A percentile compares a stretch with the other conserved stretches of the same genome.
Evolutionary conservation across 805 yeast genomes (phyloP).

Genomic region (Wickerhamomyces tratensis): DNA sequence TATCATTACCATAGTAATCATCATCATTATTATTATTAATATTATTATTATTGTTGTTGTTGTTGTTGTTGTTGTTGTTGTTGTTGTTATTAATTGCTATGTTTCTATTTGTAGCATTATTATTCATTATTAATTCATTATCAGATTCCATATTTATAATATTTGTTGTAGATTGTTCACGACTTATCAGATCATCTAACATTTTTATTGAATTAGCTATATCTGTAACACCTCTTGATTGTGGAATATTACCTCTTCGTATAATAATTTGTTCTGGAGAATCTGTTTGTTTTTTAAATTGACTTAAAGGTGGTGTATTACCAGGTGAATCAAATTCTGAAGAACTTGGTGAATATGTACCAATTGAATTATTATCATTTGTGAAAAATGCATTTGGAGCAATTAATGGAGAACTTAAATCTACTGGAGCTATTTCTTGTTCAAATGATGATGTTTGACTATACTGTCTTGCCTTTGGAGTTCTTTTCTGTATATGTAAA

Average conservation of each 20-base stretch:
- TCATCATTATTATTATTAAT: too few relatives aligned
- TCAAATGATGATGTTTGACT: constrained; percentile 12
- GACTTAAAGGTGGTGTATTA: constrained; percentile 10
- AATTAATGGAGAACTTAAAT: constrained; percentile 7
- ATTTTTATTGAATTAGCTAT: constrained; percentile 27
- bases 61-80: too few relatives aligned
- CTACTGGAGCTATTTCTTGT: constrained; percentile 2
- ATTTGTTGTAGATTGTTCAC: constrained; percentile 10
- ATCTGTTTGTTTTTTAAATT: constrained; percentile 4
- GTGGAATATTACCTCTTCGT: constrained; percentile 23
- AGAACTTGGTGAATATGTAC: constrained; percentile 36
- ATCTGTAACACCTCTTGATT: constrained; percentile 30
- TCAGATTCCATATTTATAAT: constrained; percentile 6
- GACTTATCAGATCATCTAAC: constrained; percentile 23
- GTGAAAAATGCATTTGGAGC: constrained; percentile 20
- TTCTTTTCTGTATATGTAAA: constrained; percentile 10
- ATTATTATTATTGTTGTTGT: too few relatives aligned
- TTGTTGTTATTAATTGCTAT: too few relatives aligned
- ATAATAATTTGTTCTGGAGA: constrained; percentile 6
- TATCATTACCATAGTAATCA: too few relatives aligned
- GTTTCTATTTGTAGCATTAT: too few relatives aligned
- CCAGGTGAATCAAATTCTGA: constrained; percentile 34
- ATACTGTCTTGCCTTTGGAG: not conserved
- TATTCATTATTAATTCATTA: not conserved
- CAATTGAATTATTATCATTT: constrained; percentile 28